These are phyloP conservation scores for Meredithiella fracta DNA, from an alignment of 2,329 filamentous ascomycete species.

Conservation along the genomic window DNA sequence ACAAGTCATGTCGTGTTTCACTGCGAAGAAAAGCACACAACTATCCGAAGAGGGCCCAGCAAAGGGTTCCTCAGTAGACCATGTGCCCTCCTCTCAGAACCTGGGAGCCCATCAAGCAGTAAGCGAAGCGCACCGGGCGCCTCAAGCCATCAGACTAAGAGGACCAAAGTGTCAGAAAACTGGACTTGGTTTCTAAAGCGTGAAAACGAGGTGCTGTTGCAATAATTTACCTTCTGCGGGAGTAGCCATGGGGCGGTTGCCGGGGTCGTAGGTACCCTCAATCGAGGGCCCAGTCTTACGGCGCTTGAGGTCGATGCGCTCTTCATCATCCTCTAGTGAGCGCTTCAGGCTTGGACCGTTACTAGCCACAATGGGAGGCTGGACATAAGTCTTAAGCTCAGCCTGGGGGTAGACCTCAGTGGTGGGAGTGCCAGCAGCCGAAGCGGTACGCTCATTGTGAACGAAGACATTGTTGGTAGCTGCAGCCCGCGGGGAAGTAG, in stretches of 20 bases:
- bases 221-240: constrained; percentile 24
- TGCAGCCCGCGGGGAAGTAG: constrained; percentile 57
- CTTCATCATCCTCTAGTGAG: constrained; percentile 39
- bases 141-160: constrained; percentile 14
- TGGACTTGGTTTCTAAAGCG: constrained; percentile 12
- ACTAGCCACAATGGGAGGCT: constrained; percentile 49
- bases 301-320: constrained; percentile 53
- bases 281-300: constrained; percentile 51
- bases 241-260: constrained; percentile 31
- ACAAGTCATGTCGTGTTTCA: not conserved
- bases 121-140: constrained; percentile 4
- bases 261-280: constrained; percentile 37
- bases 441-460: constrained; percentile 53
- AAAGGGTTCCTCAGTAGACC: not conserved
- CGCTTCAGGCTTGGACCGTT: constrained; percentile 35
- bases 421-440: constrained; percentile 46
- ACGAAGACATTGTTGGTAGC: constrained; percentile 75
- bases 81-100: not conserved
- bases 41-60: not conserved
- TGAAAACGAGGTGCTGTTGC: constrained; percentile 2
- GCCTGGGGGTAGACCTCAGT: constrained; percentile 57
- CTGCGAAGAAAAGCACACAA: not conserved
- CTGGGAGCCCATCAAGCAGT: not conserved
- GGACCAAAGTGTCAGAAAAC: constrained; percentile 15
- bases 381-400: constrained; percentile 45